Base-by-base conservation (phyloP, 345 rosid species). In the Chamaenerion angustifolium region DNA sequence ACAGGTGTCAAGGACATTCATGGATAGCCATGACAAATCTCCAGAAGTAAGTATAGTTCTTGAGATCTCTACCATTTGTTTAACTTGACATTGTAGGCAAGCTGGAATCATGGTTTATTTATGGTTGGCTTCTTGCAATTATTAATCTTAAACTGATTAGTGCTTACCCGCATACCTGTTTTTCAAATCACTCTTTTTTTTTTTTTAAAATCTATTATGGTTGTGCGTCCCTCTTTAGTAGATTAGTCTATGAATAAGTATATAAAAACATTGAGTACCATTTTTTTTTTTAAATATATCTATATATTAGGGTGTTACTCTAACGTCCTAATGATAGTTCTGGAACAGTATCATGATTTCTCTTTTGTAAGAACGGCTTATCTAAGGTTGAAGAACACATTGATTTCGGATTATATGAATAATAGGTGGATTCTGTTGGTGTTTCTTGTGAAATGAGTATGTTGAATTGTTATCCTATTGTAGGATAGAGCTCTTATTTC, bases 401-500 rank as follows among this genome's bases (percentile, higher is more conserved):
- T n/a, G n/a, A n/a, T 45, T 45, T 14, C 16, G 9, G 48, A 10
- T 1, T 11, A 25, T 12, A 23, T 49, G 40, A 2, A 9, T 6
- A n/a, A 23, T 23, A 40, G 12, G n/a, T 48, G 8, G n/a, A 19
- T 0, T 49, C 8, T 17, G 25, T 48, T 48, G 27, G 21, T 11
- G 35, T 31, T 16, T 21, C 2, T 49, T 9, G 5, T 49, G 15
- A 23, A 12, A 6, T 21, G 31, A 37, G 21, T 23, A 37, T 10
- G 12, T 11, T 15, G 9, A 21, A 19, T 11, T 48, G 31, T 48
- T 10, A 19, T 57, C 43, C 42, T 11, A 41, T 41, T 68, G 68
- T 78, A 79, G 92, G 76, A 71, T 10, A 77, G 51, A 62, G 55
- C 74, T 52, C 72, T 79, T 40, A 60, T 79, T 42, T 59, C 75